Conservation (phyloP, 148 eudicot genomes). For the Salicornia ramosissima region DNA sequence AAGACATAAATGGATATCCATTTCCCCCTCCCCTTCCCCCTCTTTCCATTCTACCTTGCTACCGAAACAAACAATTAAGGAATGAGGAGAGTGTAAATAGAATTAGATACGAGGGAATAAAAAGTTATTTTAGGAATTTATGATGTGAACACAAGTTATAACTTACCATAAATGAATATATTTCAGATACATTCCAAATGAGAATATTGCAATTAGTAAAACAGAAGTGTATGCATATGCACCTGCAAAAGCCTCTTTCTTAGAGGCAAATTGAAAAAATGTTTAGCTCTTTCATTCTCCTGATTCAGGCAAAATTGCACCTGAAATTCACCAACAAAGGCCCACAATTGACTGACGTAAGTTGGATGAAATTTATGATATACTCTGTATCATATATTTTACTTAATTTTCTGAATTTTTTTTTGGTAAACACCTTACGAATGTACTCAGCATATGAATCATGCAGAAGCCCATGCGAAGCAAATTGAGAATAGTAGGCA, state of each 20-base stretch:
- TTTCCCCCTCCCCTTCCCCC: no score
- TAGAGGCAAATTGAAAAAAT: conserved; percentile 11
- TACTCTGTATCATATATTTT: background rate
- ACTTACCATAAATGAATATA: no score
- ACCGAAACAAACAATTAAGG: no score
- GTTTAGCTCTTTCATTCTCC: conserved; percentile 25
- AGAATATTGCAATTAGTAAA: background rate
- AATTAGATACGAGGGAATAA: no score
- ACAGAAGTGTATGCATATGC: background rate
- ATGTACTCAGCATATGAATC: conserved; percentile 33
- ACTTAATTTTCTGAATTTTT: background rate
- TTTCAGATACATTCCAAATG: background rate
- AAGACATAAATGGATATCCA: no score
- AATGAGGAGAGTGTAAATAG: no score
- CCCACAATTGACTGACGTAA: background rate
- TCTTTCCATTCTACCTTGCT: no score
- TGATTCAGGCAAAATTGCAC: conserved; percentile 28
- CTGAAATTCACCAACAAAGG: conserved; percentile 15
- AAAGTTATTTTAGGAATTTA: no score
- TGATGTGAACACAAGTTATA: no score
- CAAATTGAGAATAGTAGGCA: conserved; percentile 35
- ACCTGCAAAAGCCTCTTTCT: conserved; percentile 30
- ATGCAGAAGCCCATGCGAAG: conserved; percentile 32
- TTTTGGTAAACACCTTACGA: conserved; percentile 23
- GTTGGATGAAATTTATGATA: background rate